phyloP scores from a whole-genome alignment of 371 early-diverging fungal genomes.

The Mucor saturninus region DNA sequence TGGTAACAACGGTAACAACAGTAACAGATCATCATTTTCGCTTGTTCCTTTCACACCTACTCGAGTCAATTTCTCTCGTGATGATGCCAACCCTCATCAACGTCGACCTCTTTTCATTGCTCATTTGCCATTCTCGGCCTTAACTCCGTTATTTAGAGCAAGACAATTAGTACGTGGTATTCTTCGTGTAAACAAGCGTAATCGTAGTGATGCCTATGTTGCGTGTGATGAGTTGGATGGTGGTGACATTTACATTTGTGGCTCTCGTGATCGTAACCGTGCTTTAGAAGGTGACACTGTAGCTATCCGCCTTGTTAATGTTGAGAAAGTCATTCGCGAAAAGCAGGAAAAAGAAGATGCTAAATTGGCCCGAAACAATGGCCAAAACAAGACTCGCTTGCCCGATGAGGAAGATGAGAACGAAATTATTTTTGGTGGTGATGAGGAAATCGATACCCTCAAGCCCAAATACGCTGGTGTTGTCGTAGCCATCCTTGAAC shows the following conservation, averaged over 20 bases:
- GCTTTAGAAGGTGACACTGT: conserved; percentile 90
- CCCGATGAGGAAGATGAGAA: conserved; percentile 59
- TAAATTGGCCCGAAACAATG: conserved; percentile 53
- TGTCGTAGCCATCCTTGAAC: conserved; percentile 70
- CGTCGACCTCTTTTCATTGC: conserved; percentile 64
- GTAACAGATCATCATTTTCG: conserved; percentile 23
- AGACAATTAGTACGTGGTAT: conserved; percentile 67
- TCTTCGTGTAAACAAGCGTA: conserved; percentile 84
- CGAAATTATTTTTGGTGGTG: conserved; percentile 58
- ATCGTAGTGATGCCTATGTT: conserved; percentile 87
- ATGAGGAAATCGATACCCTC: conserved; percentile 57
- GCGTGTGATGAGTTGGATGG: conserved; percentile 67
- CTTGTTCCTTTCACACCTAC: conserved; percentile 58
- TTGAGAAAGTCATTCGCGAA: conserved; percentile 62
- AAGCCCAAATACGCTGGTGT: conserved; percentile 71
- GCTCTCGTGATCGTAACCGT: conserved; percentile 81
- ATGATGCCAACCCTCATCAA: conserved; percentile 59
- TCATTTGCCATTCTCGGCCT: conserved; percentile 62
- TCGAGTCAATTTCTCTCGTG: conserved; percentile 54
- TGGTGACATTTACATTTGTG: conserved; percentile 79
- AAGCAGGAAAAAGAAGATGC: conserved; percentile 63
- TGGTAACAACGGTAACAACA: neutral
- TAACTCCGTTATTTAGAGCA: conserved; percentile 53
- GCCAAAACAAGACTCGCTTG: conserved; percentile 42
- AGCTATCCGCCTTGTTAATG: conserved; percentile 78